Evolutionary conservation across 2,329 filamentous ascomycete species (phyloP).

Genomic region (Talaromyces sp.): DNA sequence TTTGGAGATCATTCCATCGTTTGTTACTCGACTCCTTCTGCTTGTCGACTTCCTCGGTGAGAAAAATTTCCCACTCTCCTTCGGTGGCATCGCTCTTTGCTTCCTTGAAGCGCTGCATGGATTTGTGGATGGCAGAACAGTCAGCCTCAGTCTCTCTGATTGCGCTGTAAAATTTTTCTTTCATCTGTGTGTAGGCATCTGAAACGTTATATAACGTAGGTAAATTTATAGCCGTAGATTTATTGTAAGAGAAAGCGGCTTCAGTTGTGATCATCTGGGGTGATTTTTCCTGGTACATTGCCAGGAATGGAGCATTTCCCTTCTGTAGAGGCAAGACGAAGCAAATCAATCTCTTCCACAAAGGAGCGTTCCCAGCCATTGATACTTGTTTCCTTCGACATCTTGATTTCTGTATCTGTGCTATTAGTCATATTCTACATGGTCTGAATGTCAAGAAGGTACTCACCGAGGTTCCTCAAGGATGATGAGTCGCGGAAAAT

Average conservation of each 20-base stretch:
- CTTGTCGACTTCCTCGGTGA: not conserved
- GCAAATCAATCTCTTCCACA: not conserved
- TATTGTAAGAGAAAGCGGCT: not conserved
- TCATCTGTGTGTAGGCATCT: not conserved
- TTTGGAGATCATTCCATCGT: not conserved
- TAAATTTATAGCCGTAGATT: not conserved
- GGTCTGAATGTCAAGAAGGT: not conserved
- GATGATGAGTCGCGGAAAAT: no score
- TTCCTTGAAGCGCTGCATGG: not conserved
- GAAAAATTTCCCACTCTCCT: not conserved
- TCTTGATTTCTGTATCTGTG: not conserved
- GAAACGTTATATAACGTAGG: not conserved
- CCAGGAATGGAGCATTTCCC: not conserved
- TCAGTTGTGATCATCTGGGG: not conserved
- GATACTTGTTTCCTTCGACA: not conserved
- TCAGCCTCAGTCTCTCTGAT: not conserved
- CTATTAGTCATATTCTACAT: not conserved
- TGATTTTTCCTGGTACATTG: not conserved
- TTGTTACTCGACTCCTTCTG: not conserved
- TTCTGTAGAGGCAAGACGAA: not conserved
- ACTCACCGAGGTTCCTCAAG: not conserved
- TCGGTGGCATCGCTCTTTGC: not conserved
- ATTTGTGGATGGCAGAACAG: not conserved
- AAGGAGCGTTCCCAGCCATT: not conserved
- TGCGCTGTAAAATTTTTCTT: not conserved